These are phyloP conservation scores for Paxillus involutus DNA, from an alignment of 768 basidiomycete genomes.

Conservation along the genomic window DNA sequence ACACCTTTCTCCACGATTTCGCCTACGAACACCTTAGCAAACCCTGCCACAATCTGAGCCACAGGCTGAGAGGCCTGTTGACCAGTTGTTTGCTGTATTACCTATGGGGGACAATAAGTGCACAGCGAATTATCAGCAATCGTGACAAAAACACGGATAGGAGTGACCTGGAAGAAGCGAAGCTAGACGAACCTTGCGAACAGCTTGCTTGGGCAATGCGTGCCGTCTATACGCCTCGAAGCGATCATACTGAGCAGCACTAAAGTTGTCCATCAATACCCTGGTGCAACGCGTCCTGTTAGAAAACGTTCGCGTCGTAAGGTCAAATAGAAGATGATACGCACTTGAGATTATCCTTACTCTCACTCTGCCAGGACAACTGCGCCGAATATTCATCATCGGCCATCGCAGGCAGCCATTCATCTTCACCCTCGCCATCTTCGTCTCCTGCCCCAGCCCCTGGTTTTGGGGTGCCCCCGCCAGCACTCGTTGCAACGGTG, in stretches of 20 bases:
- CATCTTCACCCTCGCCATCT: constrained; percentile 77
- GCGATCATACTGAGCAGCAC: constrained; percentile 79
- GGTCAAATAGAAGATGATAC: constrained; percentile 15
- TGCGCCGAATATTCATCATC: constrained; percentile 89
- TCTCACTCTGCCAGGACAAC: constrained; percentile 80
- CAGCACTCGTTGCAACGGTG: neutral
- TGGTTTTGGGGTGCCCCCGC: constrained; percentile 9
- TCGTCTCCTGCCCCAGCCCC: constrained; percentile 30
- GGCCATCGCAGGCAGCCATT: constrained; percentile 80
- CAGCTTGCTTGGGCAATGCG: constrained; percentile 79
- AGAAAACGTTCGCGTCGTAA: neutral
- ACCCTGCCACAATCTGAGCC: constrained; percentile 86
- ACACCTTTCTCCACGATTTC: constrained; percentile 88
- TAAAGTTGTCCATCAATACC: constrained; percentile 88
- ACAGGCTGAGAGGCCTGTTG: constrained; percentile 87
- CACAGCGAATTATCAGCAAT: neutral
- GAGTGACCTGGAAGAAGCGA: neutral
- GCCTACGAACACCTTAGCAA: constrained; percentile 90
- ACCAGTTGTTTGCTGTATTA: constrained; percentile 78
- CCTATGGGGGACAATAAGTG: constrained; percentile 38
- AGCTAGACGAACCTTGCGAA: constrained; percentile 61
- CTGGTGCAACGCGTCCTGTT: constrained; percentile 35
- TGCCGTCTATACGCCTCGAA: constrained; percentile 88
- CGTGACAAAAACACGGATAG: neutral
- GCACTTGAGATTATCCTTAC: constrained; percentile 84